A percentile compares a stretch with the other conserved stretches of the same genome.
Conservation (phyloP, 176 grass and related monocot species). For the Neostapfia colusana region DNA sequence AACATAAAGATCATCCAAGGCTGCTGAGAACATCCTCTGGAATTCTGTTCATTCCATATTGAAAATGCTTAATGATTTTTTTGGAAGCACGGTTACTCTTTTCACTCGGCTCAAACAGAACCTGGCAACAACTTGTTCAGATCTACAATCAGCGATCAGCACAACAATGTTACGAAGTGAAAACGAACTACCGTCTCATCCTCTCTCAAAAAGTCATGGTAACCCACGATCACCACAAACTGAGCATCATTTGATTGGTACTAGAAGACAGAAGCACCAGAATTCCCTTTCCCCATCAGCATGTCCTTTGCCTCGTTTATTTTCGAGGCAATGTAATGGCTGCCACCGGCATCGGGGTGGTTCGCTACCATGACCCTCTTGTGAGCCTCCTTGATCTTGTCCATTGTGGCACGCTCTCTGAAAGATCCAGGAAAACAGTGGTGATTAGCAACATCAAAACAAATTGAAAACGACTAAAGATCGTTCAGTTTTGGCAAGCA, state of each 20-base stretch:
- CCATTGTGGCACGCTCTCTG: conserved; percentile 66
- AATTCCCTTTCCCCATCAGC: conserved; percentile 54
- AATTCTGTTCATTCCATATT: not conserved
- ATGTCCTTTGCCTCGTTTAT: conserved; percentile 94
- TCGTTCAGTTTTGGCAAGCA: not conserved
- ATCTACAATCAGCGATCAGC: conserved; percentile 27
- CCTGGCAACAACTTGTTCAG: conserved; percentile 5
- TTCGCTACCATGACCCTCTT: conserved; percentile 88
- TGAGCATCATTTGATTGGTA: not conserved
- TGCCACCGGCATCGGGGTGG: conserved; percentile 85
- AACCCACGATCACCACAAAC: not conserved
- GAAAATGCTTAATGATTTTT: not conserved
- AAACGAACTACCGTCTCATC: conserved; percentile 25
- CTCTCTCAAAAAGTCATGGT: not conserved
- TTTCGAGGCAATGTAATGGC: conserved; percentile 85
- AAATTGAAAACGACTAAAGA: conserved; percentile 2
- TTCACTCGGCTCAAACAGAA: not conserved
- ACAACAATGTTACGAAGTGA: conserved; percentile 15
- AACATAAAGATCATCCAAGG: not conserved
- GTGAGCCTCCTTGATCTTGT: conserved; percentile 94
- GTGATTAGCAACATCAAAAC: not conserved
- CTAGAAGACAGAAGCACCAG: conserved; percentile 53
- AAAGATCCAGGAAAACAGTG: not conserved
- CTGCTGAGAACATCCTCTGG: not conserved
- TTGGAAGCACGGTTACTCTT: not conserved